A percentile compares a stretch with the other conserved stretches of the same genome.
These are phyloP conservation scores for Ceratobasidium sp. DNA, from an alignment of 1,284 basidiomycete species.

Conservation along the genomic window DNA sequence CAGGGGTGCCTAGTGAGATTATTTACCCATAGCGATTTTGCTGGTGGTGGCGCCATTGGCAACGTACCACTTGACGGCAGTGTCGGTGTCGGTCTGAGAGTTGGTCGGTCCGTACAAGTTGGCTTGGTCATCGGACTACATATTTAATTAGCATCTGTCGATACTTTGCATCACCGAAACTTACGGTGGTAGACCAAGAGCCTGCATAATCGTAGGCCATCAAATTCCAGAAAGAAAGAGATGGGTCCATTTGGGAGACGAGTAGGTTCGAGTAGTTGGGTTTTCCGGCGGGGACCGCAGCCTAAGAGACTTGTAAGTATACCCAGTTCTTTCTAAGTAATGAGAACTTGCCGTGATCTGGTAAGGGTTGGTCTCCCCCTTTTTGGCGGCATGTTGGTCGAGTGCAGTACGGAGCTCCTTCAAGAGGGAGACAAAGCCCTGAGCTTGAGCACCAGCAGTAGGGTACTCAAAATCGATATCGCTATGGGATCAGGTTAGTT, in stretches of 20 bases:
- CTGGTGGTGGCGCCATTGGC: slow-evolving; percentile 73
- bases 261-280: slow-evolving; percentile 75
- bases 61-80: slow-evolving; percentile 75
- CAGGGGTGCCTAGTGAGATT: slow-evolving; percentile 26
- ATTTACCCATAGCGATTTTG: slow-evolving; percentile 83
- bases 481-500: slow-evolving; percentile 55
- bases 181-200: slow-evolving; percentile 68
- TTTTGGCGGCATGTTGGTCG: slow-evolving; percentile 63
- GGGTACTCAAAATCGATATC: slow-evolving; percentile 81
- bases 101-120: slow-evolving; percentile 77
- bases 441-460: slow-evolving; percentile 63
- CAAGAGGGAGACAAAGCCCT: slow-evolving; percentile 70
- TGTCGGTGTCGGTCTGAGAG: slow-evolving; percentile 76
- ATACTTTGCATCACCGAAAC: background rate
- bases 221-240: slow-evolving; percentile 83
- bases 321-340: background rate
- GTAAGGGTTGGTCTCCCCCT: slow-evolving; percentile 72
- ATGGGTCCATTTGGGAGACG: slow-evolving; percentile 76
- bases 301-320: slow-evolving; percentile 48
- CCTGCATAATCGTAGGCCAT: slow-evolving; percentile 90
- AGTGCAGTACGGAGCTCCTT: slow-evolving; percentile 70
- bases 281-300: slow-evolving; percentile 73
- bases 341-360: slow-evolving; percentile 63
- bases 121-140: slow-evolving; percentile 78
- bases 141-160: background rate